A percentile compares a stretch with the other conserved stretches of the same genome.
Conservation (phyloP, 495 filamentous ascomycete species). For the Aspergillus leporis region DNA sequence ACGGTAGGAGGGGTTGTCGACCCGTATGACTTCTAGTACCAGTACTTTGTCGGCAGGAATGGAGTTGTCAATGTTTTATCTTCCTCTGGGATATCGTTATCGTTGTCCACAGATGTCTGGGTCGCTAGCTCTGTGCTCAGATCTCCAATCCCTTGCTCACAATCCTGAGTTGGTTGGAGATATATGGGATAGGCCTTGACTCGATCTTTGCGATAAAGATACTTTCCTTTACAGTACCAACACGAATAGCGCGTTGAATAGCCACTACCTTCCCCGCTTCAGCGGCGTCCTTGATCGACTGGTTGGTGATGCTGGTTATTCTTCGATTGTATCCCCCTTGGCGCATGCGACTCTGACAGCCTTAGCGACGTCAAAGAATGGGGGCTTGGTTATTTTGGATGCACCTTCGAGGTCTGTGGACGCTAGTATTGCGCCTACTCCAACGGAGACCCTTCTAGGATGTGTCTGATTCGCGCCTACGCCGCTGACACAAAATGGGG, state of each 20-base stretch:
- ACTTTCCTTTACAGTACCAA: not conserved
- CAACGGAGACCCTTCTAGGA: conserved; percentile 18
- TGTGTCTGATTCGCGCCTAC: conserved; percentile 18
- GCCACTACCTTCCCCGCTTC: not conserved
- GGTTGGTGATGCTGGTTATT: not conserved
- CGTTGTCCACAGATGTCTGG: not conserved
- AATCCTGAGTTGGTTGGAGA: not conserved
- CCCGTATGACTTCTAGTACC: not conserved
- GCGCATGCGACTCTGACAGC: not conserved
- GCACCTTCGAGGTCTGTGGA: not conserved
- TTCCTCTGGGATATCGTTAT: not conserved
- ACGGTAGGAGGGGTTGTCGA: not conserved
- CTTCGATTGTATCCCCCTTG: not conserved
- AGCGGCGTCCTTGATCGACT: not conserved
- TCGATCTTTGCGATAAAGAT: not conserved
- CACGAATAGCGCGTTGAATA: not conserved
- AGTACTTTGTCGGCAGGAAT: not conserved
- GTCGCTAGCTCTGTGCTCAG: not conserved
- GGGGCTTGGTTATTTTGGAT: not conserved
- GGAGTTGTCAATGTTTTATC: not conserved
- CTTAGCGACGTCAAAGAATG: not conserved
- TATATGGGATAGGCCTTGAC: not conserved
- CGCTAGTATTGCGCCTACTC: not conserved
- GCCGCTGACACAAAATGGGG: conserved; percentile 12
- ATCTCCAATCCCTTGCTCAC: not conserved